Evolutionary conservation across 2,329 filamentous ascomycete genomes (phyloP).

Genomic region (Colletotrichum sp.): DNA sequence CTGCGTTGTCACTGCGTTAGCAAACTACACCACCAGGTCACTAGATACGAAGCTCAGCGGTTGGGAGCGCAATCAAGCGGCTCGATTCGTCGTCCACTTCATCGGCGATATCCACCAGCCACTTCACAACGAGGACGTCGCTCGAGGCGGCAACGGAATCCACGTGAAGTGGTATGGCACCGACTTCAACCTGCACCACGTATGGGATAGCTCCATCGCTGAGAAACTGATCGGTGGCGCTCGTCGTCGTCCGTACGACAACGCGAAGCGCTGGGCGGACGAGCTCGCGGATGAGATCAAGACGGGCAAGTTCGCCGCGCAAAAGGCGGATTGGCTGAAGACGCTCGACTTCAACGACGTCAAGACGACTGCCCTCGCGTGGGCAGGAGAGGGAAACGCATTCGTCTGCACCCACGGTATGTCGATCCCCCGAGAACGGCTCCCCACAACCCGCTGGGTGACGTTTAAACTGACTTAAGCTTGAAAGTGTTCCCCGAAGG

Average conservation of each 20-base stretch:
- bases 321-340: slow-evolving; percentile 59
- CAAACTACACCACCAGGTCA: slow-evolving; percentile 64
- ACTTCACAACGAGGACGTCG: slow-evolving; percentile 68
- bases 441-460: background rate
- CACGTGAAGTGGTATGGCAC: slow-evolving; percentile 64
- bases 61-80: slow-evolving; percentile 60
- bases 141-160: slow-evolving; percentile 72
- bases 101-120: slow-evolving; percentile 75
- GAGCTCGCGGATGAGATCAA: slow-evolving; percentile 59
- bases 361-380: slow-evolving; percentile 61
- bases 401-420: slow-evolving; percentile 67
- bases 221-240: slow-evolving; percentile 67
- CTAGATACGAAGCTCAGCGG: slow-evolving; percentile 49
- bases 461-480: background rate
- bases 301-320: slow-evolving; percentile 56
- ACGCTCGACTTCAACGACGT: slow-evolving; percentile 61
- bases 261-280: slow-evolving; percentile 62
- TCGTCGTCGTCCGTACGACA: slow-evolving; percentile 51
- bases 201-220: slow-evolving; percentile 76
- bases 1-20: slow-evolving; percentile 66
- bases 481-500: no score
- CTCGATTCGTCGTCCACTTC: slow-evolving; percentile 73
- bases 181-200: slow-evolving; percentile 70
- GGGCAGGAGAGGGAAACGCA: slow-evolving; percentile 68
- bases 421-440: slow-evolving; percentile 23